These are phyloP conservation scores for Chaetomium tenue DNA, from an alignment of 495 filamentous ascomycete genomes.

Conservation along the genomic window DNA sequence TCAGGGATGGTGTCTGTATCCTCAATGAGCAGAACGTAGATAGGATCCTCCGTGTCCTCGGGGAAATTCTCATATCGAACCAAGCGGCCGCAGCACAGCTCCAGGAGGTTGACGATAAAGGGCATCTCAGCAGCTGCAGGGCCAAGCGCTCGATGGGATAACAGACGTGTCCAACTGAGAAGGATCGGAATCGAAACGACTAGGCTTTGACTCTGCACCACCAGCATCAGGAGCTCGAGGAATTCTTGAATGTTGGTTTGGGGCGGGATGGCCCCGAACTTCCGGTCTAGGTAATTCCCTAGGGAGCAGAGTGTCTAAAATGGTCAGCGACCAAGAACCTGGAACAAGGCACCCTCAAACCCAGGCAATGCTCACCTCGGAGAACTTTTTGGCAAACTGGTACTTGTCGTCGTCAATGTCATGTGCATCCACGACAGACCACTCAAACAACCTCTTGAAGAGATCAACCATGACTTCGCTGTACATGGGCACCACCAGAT, in stretches of 20 bases:
- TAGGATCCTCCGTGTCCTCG: conserved; percentile 74
- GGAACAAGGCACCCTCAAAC: not conserved
- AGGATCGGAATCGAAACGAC: conserved; percentile 88
- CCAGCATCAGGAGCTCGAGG: conserved; percentile 71
- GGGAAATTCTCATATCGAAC: conserved; percentile 83
- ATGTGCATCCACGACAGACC: conserved; percentile 73
- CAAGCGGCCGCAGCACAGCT: conserved; percentile 72
- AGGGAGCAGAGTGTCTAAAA: conserved; percentile 76
- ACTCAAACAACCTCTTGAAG: conserved; percentile 74
- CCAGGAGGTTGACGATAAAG: conserved; percentile 71
- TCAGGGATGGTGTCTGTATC: conserved; percentile 96
- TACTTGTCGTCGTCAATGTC: conserved; percentile 91
- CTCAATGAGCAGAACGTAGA: conserved; percentile 76
- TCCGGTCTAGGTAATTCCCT: conserved; percentile 77
- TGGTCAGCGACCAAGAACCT: conserved; percentile 24
- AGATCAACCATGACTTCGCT: conserved; percentile 64
- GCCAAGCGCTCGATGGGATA: conserved; percentile 64
- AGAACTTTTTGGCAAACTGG: conserved; percentile 85
- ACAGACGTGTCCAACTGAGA: conserved; percentile 81
- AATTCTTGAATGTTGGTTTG: conserved; percentile 66
- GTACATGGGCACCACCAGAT: conserved; percentile 77
- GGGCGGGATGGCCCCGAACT: conserved; percentile 57
- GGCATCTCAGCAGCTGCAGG: conserved; percentile 62
- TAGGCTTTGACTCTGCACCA: conserved; percentile 82
- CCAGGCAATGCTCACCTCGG: conserved; percentile 61